Conservation (phyloP, 179 eudicot species). For the Vitellaria paradoxa region DNA sequence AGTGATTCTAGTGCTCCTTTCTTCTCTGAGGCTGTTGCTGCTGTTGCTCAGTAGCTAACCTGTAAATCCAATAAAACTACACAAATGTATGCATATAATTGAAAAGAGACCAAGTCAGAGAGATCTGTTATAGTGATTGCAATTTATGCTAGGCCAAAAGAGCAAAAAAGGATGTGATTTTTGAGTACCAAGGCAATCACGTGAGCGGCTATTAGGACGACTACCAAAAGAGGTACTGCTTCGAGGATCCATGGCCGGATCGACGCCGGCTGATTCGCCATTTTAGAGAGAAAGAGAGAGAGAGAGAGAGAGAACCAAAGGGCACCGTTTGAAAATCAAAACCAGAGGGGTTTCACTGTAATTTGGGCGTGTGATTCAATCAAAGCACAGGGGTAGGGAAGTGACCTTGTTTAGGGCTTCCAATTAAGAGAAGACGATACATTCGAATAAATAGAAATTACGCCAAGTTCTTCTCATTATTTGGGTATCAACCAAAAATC, state of each 20-base stretch:
- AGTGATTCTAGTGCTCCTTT: conserved; percentile 32
- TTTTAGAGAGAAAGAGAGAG: not conserved
- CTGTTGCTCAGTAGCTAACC: conserved; percentile 69
- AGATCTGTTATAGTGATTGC: not conserved
- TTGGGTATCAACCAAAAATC: too few relatives aligned
- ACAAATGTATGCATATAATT: not conserved
- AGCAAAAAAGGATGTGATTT: not conserved
- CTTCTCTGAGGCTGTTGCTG: conserved; percentile 30
- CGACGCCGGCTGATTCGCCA: conserved; percentile 32
- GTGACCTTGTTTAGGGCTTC: too few relatives aligned
- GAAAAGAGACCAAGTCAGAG: not conserved
- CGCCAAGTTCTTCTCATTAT: too few relatives aligned
- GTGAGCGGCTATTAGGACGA: conserved; percentile 64
- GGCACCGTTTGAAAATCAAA: not conserved
- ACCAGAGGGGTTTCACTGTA: too few relatives aligned
- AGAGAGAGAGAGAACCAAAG: not conserved
- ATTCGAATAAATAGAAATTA: too few relatives aligned
- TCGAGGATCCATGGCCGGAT: conserved; percentile 56
- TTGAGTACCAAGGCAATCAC: conserved; percentile 62
- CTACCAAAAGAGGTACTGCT: conserved; percentile 49
- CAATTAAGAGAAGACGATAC: too few relatives aligned
- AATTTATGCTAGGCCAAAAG: not conserved
- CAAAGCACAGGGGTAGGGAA: too few relatives aligned
- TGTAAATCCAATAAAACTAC: conserved; percentile 77
- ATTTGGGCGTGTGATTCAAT: too few relatives aligned